phyloP scores from a whole-genome alignment of 306 rosid genomes.

The Glycine tomentella region DNA sequence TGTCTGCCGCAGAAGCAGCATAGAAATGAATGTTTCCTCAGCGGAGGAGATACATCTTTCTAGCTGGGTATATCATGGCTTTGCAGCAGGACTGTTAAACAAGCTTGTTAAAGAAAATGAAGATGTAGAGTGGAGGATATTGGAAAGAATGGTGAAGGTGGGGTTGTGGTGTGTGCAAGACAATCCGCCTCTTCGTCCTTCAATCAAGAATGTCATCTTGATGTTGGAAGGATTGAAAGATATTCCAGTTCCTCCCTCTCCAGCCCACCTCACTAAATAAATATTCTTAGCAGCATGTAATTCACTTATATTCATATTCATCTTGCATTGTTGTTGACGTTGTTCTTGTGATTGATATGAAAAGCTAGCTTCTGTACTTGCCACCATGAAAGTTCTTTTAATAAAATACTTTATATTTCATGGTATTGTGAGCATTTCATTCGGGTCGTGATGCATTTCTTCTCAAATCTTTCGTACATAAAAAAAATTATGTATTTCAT shows the following conservation, averaged over 20 bases:
- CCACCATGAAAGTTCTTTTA: no score
- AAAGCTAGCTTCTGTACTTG: no score
- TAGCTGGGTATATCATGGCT: conserved; percentile 50
- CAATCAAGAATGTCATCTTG: conserved; percentile 48
- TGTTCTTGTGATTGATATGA: no score
- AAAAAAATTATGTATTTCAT: no score
- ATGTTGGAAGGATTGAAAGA: conserved; percentile 55
- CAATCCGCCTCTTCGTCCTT: conserved; percentile 45
- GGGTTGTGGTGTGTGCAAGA: conserved; percentile 58
- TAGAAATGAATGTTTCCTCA: conserved; percentile 37
- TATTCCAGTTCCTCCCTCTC: conserved; percentile 53
- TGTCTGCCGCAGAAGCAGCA: conserved; percentile 39
- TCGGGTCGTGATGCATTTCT: no score
- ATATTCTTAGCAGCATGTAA: background rate
- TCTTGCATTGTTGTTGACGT: no score
- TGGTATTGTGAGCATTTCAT: no score
- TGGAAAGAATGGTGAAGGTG: conserved; percentile 59
- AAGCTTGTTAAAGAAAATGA: conserved; percentile 32
- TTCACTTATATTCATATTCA: no score
- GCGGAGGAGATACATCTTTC: conserved; percentile 36
- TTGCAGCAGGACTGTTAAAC: conserved; percentile 40
- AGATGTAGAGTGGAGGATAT: conserved; percentile 42
- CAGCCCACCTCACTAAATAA: background rate
- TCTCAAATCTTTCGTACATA: no score
- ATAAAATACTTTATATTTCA: no score